A percentile compares a stretch with the other conserved stretches of the same genome.
These are phyloP conservation scores for Logfia minima DNA, from an alignment of 129 eudicot species.

Conservation along the genomic window DNA sequence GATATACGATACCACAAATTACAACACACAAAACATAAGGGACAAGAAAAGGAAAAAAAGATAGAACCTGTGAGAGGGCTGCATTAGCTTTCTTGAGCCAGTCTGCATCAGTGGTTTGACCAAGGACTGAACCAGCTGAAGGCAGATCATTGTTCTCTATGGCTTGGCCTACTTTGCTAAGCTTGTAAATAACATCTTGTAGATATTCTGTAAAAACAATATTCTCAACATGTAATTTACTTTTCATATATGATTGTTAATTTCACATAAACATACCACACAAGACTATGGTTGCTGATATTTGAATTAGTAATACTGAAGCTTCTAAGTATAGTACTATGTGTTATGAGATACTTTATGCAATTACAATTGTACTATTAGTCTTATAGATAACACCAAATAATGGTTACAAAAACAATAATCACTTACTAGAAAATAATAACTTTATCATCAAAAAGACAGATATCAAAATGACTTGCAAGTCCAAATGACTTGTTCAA, in stretches of 20 bases:
- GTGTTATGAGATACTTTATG: background rate
- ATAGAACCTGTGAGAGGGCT: slow-evolving; percentile 75
- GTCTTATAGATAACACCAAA: background rate
- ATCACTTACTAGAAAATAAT: background rate
- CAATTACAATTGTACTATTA: background rate
- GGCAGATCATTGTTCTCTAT: slow-evolving; percentile 86
- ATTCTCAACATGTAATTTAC: background rate
- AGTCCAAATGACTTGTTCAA: too few species aligned
- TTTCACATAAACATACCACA: background rate
- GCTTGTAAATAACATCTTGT: slow-evolving; percentile 86
- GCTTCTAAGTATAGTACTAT: too few species aligned
- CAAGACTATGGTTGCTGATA: background rate
- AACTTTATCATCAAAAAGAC: too few species aligned
- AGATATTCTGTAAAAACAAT: slow-evolving; percentile 54
- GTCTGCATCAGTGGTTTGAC: slow-evolving; percentile 60
- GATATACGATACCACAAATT: background rate
- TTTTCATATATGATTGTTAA: background rate
- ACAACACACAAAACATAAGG: slow-evolving; percentile 4
- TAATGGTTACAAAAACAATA: background rate
- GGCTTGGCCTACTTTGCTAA: slow-evolving; percentile 89
- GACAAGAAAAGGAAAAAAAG: background rate
- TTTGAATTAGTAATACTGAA: background rate
- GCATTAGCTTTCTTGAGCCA: slow-evolving; percentile 81
- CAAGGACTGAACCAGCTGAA: slow-evolving; percentile 80
- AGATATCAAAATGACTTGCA: too few species aligned